phyloP scores from a whole-genome alignment of 805 yeast species.

The Candida wancherniae region DNA sequence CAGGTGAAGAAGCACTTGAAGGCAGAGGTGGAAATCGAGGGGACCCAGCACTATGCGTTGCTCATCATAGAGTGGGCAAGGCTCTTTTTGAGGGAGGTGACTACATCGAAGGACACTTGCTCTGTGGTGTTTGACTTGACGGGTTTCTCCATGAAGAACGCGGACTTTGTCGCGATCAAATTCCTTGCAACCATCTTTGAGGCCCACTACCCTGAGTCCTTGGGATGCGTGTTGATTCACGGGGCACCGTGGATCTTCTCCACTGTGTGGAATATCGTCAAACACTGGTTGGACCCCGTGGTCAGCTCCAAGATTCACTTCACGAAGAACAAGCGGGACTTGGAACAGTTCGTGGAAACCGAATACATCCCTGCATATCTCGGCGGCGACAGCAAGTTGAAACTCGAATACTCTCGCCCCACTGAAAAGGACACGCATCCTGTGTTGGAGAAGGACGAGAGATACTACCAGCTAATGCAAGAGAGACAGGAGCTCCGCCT shows the following conservation, averaged over 20 bases:
- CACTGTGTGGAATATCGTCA: constrained; percentile 90
- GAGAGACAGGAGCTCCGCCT: constrained; percentile 55
- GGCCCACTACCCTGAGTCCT: constrained; percentile 93
- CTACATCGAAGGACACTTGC: constrained; percentile 73
- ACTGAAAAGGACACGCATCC: constrained; percentile 46
- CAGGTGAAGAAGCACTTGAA: constrained; percentile 69
- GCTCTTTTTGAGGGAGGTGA: constrained; percentile 49
- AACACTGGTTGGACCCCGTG: constrained; percentile 94
- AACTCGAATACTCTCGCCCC: constrained; percentile 60
- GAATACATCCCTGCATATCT: constrained; percentile 61
- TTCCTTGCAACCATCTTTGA: constrained; percentile 86
- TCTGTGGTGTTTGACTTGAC: constrained; percentile 82
- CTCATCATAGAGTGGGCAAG: constrained; percentile 63
- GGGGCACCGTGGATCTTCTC: constrained; percentile 97
- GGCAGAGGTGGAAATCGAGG: constrained; percentile 51
- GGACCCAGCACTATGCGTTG: constrained; percentile 70
- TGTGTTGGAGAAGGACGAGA: constrained; percentile 29
- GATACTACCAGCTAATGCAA: constrained; percentile 36
- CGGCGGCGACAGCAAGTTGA: constrained; percentile 67
- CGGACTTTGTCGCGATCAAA: constrained; percentile 90
- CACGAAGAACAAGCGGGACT: constrained; percentile 65
- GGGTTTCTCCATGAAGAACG: constrained; percentile 83
- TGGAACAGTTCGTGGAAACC: constrained; percentile 55
- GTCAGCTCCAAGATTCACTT: constrained; percentile 88
- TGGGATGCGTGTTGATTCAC: constrained; percentile 80